Percentiles rank a stretch among this genome's conserved stretches.
These are phyloP conservation scores for Alternaria gansuensis DNA, from an alignment of 2,329 filamentous ascomycete species.

Conservation along the genomic window DNA sequence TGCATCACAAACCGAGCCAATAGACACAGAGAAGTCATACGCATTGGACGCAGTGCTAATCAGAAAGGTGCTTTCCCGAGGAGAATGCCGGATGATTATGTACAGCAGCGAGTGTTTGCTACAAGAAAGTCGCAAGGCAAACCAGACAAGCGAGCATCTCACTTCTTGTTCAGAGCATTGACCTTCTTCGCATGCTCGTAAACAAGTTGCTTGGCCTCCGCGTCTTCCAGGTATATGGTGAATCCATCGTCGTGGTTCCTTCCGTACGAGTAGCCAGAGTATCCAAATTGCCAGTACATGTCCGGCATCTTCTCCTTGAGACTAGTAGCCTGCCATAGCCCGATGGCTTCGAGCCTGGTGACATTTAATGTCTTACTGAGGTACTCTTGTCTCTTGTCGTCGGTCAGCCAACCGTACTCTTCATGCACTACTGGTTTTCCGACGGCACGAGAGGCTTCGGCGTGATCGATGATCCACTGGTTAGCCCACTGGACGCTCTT, in stretches of 20 bases:
- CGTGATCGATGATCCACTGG: constrained; percentile 66
- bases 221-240: constrained; percentile 62
- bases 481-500: constrained; percentile 62
- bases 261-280: constrained; percentile 61
- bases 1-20: neutral
- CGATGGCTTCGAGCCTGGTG: constrained; percentile 58
- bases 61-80: neutral
- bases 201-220: constrained; percentile 11
- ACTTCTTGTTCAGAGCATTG: constrained; percentile 4
- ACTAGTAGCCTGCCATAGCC: constrained; percentile 61
- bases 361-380: constrained; percentile 56
- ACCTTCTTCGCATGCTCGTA: constrained; percentile 7
- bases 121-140: neutral
- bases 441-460: constrained; percentile 53
- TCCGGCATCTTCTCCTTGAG: constrained; percentile 61
- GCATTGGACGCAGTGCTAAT: neutral
- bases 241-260: constrained; percentile 66
- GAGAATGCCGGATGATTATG: neutral
- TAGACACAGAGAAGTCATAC: neutral
- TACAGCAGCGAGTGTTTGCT: neutral
- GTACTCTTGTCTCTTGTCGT: constrained; percentile 59
- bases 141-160: neutral
- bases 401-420: constrained; percentile 64
- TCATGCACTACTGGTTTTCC: constrained; percentile 66
- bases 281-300: constrained; percentile 67